Base-by-base conservation (phyloP, 805 yeast species). In the Kodamaea lidongshanica region DNA sequence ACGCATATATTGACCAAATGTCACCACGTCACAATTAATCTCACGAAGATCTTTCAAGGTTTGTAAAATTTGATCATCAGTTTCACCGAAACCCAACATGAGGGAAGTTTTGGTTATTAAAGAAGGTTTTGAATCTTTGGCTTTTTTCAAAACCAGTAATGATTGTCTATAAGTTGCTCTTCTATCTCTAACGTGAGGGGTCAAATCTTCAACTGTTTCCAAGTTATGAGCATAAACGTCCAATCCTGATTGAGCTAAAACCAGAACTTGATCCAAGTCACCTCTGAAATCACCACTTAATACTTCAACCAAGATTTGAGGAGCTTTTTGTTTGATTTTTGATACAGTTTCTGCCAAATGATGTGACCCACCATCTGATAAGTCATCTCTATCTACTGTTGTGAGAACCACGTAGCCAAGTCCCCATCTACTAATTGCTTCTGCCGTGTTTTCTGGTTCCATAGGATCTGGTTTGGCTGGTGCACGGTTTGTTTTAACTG, bases 1-100 rank as follows among this genome's bases (percentile, higher is more conserved):
- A 54, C 98, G 74, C 96, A 92, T 92, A 58, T 92, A 92, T 61
- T 92, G 99, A 20, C 99, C 99, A 59, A 92, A 92, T 0, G 99
- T 92, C 11, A 92, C 96, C 28, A 92, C 95, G 50, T 92, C 97
- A 55, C 94, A 92, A 6, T 70, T 62, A 25, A 79, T 72, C 12
- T 61, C 75, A 40, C 97, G 73, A 43, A 94, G 65, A 52, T 85
- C 94, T 39, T 57, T 67, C 47, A 92, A 54, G 0, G 96, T 79
- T 41, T 75, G 78, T 51, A 77, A 53, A 8, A 92, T 56, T 58
- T 92, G 96, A 32, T 79, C 95, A 49, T 92, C 97, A 2, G 88
- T 76, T 57, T 92, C 99, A 23, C 99, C 98, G 35, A 92, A 73
- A 5, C 99, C 99, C 28, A 92, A 71, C 99, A 92, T 92, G 34